These are phyloP conservation scores for Exutisphaerella laricina DNA, from an alignment of 2,329 filamentous ascomycete species.

Conservation along the genomic window DNA sequence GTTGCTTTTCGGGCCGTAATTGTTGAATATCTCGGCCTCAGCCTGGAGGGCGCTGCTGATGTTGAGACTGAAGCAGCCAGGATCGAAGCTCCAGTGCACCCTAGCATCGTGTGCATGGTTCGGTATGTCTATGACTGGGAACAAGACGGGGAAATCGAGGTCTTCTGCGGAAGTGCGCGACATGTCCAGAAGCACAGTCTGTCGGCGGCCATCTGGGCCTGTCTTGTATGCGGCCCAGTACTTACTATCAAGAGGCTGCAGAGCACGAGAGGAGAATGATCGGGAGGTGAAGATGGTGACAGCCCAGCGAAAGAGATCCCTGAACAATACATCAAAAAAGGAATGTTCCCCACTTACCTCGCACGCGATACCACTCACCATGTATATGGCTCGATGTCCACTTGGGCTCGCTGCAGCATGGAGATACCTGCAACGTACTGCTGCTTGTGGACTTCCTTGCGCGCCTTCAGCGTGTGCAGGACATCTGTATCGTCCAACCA, in stretches of 20 bases:
- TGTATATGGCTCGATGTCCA: conserved; percentile 35
- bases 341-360: conserved; percentile 28
- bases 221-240: conserved; percentile 35
- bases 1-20: conserved; percentile 50
- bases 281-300: conserved; percentile 49
- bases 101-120: conserved; percentile 45
- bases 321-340: conserved; percentile 28
- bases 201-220: conserved; percentile 23
- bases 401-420: conserved; percentile 27
- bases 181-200: conserved; percentile 34
- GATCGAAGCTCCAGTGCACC: conserved; percentile 44
- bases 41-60: conserved; percentile 31
- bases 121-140: conserved; percentile 46
- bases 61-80: conserved; percentile 37
- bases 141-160: conserved; percentile 41
- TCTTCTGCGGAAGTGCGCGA: conserved; percentile 30
- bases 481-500: conserved; percentile 36
- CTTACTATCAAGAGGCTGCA: conserved; percentile 32
- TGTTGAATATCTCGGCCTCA: conserved; percentile 47
- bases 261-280: conserved; percentile 43
- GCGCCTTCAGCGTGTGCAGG: conserved; percentile 26
- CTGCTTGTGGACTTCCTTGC: conserved; percentile 33
- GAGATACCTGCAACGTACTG: conserved; percentile 34
- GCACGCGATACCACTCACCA: conserved; percentile 33
- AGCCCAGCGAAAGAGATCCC: conserved; percentile 47